Evolutionary conservation across 768 basidiomycete genomes (phyloP).

Genomic region (Auricularia sp.): DNA sequence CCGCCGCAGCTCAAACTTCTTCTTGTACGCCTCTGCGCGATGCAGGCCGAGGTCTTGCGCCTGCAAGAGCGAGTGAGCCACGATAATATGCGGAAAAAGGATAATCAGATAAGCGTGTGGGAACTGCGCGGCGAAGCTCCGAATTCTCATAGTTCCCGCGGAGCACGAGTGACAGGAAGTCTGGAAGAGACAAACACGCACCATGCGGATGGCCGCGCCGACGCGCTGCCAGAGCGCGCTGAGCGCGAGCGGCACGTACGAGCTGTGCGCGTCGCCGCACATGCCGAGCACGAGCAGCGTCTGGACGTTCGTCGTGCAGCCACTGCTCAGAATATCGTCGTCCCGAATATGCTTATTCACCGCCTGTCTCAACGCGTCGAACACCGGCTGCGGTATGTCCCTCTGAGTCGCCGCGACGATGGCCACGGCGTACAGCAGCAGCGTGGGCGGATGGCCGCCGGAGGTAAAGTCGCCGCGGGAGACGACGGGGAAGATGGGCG

Average conservation of each 20-base stretch:
- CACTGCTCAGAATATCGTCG: conserved; percentile 84
- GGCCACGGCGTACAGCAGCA: conserved; percentile 90
- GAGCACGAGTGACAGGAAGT: conserved; percentile 9
- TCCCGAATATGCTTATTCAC: conserved; percentile 81
- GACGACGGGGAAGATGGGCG: conserved; percentile 82
- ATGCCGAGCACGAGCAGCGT: conserved; percentile 76
- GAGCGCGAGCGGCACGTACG: conserved; percentile 74
- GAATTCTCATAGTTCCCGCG: conserved; percentile 4
- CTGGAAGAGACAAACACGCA: conserved; percentile 27
- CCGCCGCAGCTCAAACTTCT: conserved; percentile 75
- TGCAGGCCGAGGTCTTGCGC: conserved; percentile 96
- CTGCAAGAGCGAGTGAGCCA: conserved; percentile 26
- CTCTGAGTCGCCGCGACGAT: conserved; percentile 81
- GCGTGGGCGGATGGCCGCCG: conserved; percentile 56
- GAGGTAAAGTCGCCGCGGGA: conserved; percentile 72
- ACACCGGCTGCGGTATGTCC: conserved; percentile 74
- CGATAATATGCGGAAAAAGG: not conserved
- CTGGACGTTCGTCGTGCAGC: conserved; percentile 80
- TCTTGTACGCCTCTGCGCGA: conserved; percentile 77
- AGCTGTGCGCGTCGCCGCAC: conserved; percentile 85
- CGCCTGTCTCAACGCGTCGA: conserved; percentile 78
- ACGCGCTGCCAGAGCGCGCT: conserved; percentile 80
- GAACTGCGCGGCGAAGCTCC: conserved; percentile 6
- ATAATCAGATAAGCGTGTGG: conserved; percentile 2
- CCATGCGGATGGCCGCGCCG: conserved; percentile 89